Evolutionary conservation across 2,329 filamentous ascomycete genomes (phyloP), one percentile per base, ranked within the genome.

Genomic region (Aspergillus sp.): DNA sequence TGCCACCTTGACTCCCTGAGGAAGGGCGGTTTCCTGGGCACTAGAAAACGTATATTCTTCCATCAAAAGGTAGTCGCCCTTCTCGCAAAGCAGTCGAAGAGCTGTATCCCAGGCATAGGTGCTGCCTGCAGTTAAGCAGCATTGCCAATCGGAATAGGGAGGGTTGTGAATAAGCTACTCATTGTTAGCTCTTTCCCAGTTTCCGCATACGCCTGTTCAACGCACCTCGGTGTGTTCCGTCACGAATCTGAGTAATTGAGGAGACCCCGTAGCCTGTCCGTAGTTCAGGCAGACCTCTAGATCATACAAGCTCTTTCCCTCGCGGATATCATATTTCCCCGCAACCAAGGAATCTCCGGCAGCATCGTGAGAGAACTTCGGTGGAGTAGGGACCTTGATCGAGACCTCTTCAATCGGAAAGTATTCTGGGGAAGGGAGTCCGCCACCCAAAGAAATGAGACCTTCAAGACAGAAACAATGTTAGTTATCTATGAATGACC

Each of bases 11-110:
- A 89, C 74, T 4, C 88, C 88, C 64, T 89, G 77, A 0, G 87
- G 86, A 27, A 77, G 72, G 0, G 85, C 86, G 0, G 87, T 86
- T 68, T 90, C 87, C 17, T 89, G 81, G 15, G 87, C 87, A 17
- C 90, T 90, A 6, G 89, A 87, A 77, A 97, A 99, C 40, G 91
- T 93, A 75, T 93, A 98, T 70, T 93, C 89, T 75, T 98, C 95
- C 8, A 90, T 93, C 21, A 98, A 76, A 49, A 98, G 79, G 58
- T 87, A 85, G 70, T 98, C 92, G 1, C 87, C 86, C 7, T 89
- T 84, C 57, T 86, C 82, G 64, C 87, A 88, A 62, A 99, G 87
- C 83, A 97, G 89, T 53, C 95, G 86, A 45, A 96, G 79, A 2
- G 89, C 82, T 75, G 93, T 89, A 69, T 98, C 95, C 64, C 96